Evolutionary conservation across 2,329 filamentous ascomycete genomes (phyloP), one percentile per base, ranked within the genome.

Genomic region (Cladosporium velox): DNA sequence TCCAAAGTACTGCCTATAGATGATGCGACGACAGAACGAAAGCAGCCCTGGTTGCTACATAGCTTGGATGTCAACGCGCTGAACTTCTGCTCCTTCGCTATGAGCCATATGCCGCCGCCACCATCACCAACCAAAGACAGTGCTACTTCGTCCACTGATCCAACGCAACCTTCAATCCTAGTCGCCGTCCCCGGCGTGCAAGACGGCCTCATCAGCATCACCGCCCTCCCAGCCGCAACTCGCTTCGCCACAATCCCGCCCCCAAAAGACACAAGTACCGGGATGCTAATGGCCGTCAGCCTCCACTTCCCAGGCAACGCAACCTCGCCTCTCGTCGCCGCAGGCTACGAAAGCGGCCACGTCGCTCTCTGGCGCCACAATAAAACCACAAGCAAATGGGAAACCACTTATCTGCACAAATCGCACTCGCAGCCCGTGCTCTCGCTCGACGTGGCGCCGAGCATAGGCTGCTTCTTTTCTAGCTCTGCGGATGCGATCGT

Each of bases 81-180:
- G 80, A 99, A 98, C 75, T 99, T 98, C 76, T 99, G 95, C 76
- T 86, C 90, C 1, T 97, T 97, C 76, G 85, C 90, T 2, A 84
- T 85, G 68, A 89, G 89, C 12, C 68, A 68, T 70, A 21, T 38
- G 64, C 34, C 62, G 12, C 18, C 15, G 18, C 6, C 38, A n/a
- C 41, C 41, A 49, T 4, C 35, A n/a, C 15, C 24, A 30, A 11
- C 15, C 4, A 5, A 41, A 47, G 21, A 6, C 35, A 18, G 30
- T 2, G 2, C 34, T 3, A 7, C 34, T 24, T n/a, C 55, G 44
- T 6, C 64, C 71, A 28, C 61, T 66, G 0, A 26, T 62, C 69
- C 63, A 71, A 72, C 4, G 73, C 77, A 2, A 81, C 91, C 6
- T 79, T 96, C 77, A 1, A 81, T 91, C 5, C 79, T 96, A 5